phyloP scores from a whole-genome alignment of 176 grass and related monocot species.

The Luzula sylvatica region DNA sequence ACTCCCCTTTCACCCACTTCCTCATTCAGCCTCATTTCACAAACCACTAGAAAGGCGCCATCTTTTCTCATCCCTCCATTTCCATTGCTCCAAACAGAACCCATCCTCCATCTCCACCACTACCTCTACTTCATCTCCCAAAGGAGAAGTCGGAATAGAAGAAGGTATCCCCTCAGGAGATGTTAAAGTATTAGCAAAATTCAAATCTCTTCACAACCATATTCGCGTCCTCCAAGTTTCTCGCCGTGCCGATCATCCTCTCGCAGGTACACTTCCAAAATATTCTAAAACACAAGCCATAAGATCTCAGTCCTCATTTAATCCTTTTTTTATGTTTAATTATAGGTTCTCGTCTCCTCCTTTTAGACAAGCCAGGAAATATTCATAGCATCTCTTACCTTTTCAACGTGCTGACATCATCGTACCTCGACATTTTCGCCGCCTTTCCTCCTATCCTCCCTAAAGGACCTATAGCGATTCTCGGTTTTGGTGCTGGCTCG shows the following conservation, averaged over 20 bases:
- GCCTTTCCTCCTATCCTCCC: slow-evolving; percentile 59
- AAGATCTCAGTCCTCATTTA: too few relatives aligned
- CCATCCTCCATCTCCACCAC: background rate
- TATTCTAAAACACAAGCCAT: background rate
- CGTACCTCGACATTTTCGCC: slow-evolving; percentile 70
- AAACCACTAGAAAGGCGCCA: background rate
- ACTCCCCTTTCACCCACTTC: background rate
- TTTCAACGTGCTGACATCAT: slow-evolving; percentile 33
- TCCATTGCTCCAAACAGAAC: background rate
- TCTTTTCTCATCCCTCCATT: background rate
- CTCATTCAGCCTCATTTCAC: background rate
- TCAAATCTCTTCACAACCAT: slow-evolving; percentile 52
- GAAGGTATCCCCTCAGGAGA: slow-evolving; percentile 29
- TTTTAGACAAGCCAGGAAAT: slow-evolving; percentile 72
- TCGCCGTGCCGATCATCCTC: slow-evolving; percentile 40
- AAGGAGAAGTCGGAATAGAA: background rate
- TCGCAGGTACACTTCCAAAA: slow-evolving; percentile 41
- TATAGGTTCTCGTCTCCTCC: slow-evolving; percentile 61
- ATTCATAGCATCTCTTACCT: slow-evolving; percentile 67
- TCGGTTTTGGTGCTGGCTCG: slow-evolving; percentile 74
- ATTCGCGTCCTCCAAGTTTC: slow-evolving; percentile 79
- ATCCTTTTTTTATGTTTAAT: background rate
- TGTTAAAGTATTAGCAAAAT: slow-evolving; percentile 48
- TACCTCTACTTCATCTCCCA: background rate
- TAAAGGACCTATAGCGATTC: slow-evolving; percentile 36